Percentiles rank a stretch among this genome's conserved stretches.
Conservation (phyloP, 495 filamentous ascomycete species). For the Penicillium diatomitis region DNA sequence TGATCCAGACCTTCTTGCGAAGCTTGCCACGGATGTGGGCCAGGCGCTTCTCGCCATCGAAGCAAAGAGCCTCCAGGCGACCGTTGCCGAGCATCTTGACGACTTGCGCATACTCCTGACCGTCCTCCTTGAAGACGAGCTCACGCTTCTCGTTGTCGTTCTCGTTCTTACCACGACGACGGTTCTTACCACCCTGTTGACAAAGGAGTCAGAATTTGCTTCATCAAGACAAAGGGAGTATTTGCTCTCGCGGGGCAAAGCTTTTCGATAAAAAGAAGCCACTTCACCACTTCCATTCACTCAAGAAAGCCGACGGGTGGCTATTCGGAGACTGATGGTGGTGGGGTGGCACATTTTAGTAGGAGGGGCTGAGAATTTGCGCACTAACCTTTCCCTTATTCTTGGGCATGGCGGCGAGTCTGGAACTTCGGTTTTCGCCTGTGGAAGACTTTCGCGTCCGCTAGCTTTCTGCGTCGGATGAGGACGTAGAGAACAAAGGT, state of each 20-base stretch:
- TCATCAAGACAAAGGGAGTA: not conserved
- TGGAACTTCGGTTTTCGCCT: slow-evolving; percentile 12
- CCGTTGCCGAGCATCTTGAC: slow-evolving; percentile 99
- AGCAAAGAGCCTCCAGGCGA: slow-evolving; percentile 91
- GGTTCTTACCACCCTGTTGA: slow-evolving; percentile 92
- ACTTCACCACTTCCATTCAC: not conserved
- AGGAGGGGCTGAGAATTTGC: slow-evolving; percentile 22
- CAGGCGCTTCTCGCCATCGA: slow-evolving; percentile 69
- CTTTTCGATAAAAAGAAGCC: too few species aligned
- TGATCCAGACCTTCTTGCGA: slow-evolving; percentile 98
- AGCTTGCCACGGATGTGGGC: slow-evolving; percentile 70
- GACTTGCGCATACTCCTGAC: slow-evolving; percentile 98
- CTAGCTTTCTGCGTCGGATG: slow-evolving; percentile 3
- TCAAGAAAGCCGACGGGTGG: not conserved
- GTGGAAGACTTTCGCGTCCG: too few species aligned
- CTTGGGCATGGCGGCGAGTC: slow-evolving; percentile 71
- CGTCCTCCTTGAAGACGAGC: slow-evolving; percentile 97
- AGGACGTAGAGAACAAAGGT: slow-evolving; percentile 3
- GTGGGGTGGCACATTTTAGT: slow-evolving; percentile 21
- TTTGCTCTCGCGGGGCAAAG: too few species aligned
- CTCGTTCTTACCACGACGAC: slow-evolving; percentile 98
- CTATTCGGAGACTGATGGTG: slow-evolving; percentile 9
- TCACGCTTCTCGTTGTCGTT: slow-evolving; percentile 99
- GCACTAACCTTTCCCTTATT: slow-evolving; percentile 90
- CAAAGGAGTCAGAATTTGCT: slow-evolving; percentile 14